phyloP scores from a whole-genome alignment of 106 monocot species.

The Dendrobium huoshanense region DNA sequence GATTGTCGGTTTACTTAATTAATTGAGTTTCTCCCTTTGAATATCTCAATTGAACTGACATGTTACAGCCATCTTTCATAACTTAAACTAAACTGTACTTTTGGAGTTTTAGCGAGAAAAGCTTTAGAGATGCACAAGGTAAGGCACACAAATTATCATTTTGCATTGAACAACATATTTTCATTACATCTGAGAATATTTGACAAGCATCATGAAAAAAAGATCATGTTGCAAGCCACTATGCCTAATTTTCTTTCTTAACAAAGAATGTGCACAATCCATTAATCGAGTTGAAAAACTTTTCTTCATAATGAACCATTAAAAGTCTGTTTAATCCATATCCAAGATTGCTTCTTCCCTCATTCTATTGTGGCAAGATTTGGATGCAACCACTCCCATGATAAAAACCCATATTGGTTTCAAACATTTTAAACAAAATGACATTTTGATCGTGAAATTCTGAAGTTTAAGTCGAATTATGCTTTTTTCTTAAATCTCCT shows the following conservation, averaged over 20 bases:
- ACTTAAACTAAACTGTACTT: not conserved
- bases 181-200: not conserved
- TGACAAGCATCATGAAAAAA: not conserved
- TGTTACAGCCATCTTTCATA: not conserved
- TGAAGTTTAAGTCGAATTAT: too few relatives aligned
- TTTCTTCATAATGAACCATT: too few relatives aligned
- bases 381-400: too few relatives aligned
- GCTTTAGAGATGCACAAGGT: not conserved
- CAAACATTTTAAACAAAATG: too few relatives aligned
- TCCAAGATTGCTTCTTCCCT: too few relatives aligned
- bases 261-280: too few relatives aligned
- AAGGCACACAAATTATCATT: not conserved
- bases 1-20: not conserved
- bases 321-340: too few relatives aligned
- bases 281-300: too few relatives aligned
- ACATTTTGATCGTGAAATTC: too few relatives aligned
- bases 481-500: too few relatives aligned
- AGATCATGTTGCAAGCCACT: not conserved
- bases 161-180: not conserved
- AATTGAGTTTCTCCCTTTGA: not conserved
- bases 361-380: too few relatives aligned
- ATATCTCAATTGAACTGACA: not conserved
- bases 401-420: too few relatives aligned
- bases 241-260: not conserved
- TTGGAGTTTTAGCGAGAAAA: not conserved